Conservation (phyloP, 495 filamentous ascomycete species). For the Cudoniella acicularis region DNA sequence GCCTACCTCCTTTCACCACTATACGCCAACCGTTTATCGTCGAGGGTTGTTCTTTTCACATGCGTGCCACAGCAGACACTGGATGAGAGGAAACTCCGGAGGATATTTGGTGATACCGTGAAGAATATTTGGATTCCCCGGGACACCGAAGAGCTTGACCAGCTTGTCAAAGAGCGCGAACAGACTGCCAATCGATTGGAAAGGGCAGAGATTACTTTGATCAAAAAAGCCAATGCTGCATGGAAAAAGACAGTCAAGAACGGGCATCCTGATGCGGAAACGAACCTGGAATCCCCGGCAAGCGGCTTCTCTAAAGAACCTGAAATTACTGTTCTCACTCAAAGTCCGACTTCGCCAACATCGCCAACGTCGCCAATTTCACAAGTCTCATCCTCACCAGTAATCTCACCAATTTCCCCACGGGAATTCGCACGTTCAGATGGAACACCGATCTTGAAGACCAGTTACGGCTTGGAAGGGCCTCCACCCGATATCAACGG, state of each 20-base stretch:
- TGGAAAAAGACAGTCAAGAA: slow-evolving; percentile 70
- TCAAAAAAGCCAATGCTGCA: slow-evolving; percentile 72
- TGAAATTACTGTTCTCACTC: slow-evolving; percentile 43
- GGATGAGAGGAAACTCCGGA: slow-evolving; percentile 67
- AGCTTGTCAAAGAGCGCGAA: slow-evolving; percentile 82
- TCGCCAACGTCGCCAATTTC: not conserved
- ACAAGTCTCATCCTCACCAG: not conserved
- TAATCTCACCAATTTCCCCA: slow-evolving; percentile 8
- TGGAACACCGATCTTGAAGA: slow-evolving; percentile 18
- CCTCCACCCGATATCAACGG: slow-evolving; percentile 39
- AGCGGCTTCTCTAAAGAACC: slow-evolving; percentile 61
- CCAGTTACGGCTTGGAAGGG: slow-evolving; percentile 33
- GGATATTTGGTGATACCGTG: slow-evolving; percentile 75
- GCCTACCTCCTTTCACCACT: slow-evolving; percentile 86
- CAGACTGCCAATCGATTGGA: slow-evolving; percentile 82
- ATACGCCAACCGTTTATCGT: slow-evolving; percentile 85
- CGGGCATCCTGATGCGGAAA: slow-evolving; percentile 43
- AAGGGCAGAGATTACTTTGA: slow-evolving; percentile 80
- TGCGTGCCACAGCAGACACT: slow-evolving; percentile 76
- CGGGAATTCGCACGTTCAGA: slow-evolving; percentile 8
- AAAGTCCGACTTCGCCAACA: not conserved
- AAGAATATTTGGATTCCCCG: slow-evolving; percentile 86
- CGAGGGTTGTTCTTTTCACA: slow-evolving; percentile 88
- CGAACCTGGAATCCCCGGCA: slow-evolving; percentile 27
- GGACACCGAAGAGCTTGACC: slow-evolving; percentile 76